Evolutionary conservation across 2,329 filamentous ascomycete genomes (phyloP).

Genomic region (Coniochaeta prunicola): DNA sequence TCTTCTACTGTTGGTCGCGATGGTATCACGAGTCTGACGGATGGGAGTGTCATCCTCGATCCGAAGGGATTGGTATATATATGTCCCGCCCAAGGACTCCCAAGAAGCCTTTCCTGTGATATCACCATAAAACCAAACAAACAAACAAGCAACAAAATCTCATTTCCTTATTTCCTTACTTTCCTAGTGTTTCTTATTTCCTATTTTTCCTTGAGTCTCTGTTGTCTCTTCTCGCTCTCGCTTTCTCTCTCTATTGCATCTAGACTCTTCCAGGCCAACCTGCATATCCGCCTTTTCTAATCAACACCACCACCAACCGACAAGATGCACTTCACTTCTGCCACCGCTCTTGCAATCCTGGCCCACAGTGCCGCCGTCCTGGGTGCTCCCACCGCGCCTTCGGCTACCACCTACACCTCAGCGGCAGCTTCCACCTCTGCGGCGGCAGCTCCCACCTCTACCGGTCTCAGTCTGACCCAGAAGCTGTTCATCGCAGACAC

Average conservation of each 20-base stretch:
- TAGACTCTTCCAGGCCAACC: constrained; percentile 5
- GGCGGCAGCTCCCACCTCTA: constrained; percentile 6
- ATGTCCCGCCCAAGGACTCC: neutral
- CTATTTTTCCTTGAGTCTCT: constrained; percentile 6
- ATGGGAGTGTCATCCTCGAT: neutral
- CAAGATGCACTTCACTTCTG: constrained; percentile 27
- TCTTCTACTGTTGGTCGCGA: neutral
- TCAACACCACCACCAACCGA: constrained; percentile 3
- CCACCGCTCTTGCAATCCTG: constrained; percentile 29
- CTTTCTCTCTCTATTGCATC: no score
- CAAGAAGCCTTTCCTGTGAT: neutral
- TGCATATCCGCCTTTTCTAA: neutral
- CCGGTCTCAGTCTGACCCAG: constrained; percentile 20
- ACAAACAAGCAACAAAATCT: constrained; percentile 1
- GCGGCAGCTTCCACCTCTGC: neutral
- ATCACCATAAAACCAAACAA: constrained; percentile 5
- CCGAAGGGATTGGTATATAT: neutral
- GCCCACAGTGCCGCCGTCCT: constrained; percentile 26
- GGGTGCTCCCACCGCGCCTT: constrained; percentile 13
- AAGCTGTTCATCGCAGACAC: constrained; percentile 32
- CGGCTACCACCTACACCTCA: constrained; percentile 4
- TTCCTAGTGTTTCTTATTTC: constrained; percentile 5
- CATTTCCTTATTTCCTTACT: constrained; percentile 8
- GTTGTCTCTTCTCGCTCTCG: constrained; percentile 8
- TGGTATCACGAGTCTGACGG: neutral